Conservation (phyloP, 2,329 filamentous ascomycete species). For the Penicillium corylophilum region DNA sequence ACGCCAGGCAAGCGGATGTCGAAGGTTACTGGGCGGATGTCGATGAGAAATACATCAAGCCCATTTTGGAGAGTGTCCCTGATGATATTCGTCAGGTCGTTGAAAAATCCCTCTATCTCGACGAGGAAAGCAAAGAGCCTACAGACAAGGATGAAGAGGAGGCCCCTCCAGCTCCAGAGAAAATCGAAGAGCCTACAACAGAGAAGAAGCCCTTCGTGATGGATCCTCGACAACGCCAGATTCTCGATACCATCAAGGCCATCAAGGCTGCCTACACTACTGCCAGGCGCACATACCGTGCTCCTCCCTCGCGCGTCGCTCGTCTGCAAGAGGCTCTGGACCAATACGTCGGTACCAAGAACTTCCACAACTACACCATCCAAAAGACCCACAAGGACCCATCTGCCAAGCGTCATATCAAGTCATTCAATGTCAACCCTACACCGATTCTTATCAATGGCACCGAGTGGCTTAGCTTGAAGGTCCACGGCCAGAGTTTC, state of each 20-base stretch:
- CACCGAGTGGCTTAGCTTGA: conserved; percentile 92
- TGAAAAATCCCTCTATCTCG: conserved; percentile 41
- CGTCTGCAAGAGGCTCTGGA: conserved; percentile 74
- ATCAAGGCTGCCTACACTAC: conserved; percentile 79
- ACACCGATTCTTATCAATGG: conserved; percentile 80
- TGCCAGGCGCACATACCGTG: conserved; percentile 82
- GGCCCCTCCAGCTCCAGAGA: conserved; percentile 13
- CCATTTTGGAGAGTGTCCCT: conserved; percentile 52
- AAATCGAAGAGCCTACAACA: background rate
- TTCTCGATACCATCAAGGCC: conserved; percentile 66
- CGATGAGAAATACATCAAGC: conserved; percentile 78
- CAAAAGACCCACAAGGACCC: conserved; percentile 79
- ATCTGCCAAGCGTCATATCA: conserved; percentile 86
- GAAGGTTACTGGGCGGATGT: conserved; percentile 77
- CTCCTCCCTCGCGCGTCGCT: conserved; percentile 67
- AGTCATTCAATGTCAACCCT: conserved; percentile 77
- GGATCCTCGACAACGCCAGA: conserved; percentile 42
- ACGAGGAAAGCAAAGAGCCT: conserved; percentile 31
- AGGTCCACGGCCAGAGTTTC: conserved; percentile 96
- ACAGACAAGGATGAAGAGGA: conserved; percentile 15
- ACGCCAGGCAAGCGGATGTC: conserved; percentile 72
- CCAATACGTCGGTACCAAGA: conserved; percentile 77
- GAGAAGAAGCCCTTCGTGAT: conserved; percentile 22
- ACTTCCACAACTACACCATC: conserved; percentile 98
- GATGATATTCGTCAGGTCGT: conserved; percentile 43